Evolutionary conservation across 1,284 basidiomycete species (phyloP).

Genomic region (Exobasidium cylindrosporum): DNA sequence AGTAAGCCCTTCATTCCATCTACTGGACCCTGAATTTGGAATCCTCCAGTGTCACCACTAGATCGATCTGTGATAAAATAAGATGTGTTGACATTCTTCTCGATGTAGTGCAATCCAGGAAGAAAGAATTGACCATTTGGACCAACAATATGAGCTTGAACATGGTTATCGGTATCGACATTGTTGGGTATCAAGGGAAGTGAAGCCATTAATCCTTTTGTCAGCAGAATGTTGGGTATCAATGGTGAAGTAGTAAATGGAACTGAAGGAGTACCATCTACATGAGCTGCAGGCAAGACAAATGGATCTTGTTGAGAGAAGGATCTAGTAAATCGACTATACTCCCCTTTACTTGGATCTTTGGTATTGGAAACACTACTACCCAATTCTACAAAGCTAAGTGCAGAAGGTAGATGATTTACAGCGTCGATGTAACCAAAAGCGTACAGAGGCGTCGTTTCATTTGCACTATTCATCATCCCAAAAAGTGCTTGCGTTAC

Average conservation of each 20-base stretch:
- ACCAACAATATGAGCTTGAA: neutral
- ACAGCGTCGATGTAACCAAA: neutral
- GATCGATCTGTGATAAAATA: neutral
- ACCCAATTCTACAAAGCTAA: neutral
- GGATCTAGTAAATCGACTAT: neutral
- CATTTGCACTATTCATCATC: neutral
- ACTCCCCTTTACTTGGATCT: neutral
- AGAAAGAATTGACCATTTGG: neutral
- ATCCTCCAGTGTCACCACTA: neutral
- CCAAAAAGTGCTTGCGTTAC: neutral
- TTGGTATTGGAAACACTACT: neutral
- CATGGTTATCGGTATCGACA: neutral
- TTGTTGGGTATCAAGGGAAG: neutral
- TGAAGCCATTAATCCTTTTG: slow-evolving; percentile 4
- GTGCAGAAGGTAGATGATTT: neutral
- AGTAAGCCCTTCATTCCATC: neutral
- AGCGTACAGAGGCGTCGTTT: neutral
- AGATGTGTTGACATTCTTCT: slow-evolving; percentile 1
- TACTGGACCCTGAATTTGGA: neutral
- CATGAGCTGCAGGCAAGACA: neutral
- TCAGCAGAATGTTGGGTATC: slow-evolving; percentile 3
- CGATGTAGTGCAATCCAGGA: slow-evolving; percentile 6
- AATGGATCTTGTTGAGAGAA: neutral
- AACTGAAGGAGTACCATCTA: neutral
- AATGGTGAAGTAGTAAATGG: neutral